Evolutionary conservation across 140 eudicot species (phyloP).

Genomic region (Eryngium alpinum): DNA sequence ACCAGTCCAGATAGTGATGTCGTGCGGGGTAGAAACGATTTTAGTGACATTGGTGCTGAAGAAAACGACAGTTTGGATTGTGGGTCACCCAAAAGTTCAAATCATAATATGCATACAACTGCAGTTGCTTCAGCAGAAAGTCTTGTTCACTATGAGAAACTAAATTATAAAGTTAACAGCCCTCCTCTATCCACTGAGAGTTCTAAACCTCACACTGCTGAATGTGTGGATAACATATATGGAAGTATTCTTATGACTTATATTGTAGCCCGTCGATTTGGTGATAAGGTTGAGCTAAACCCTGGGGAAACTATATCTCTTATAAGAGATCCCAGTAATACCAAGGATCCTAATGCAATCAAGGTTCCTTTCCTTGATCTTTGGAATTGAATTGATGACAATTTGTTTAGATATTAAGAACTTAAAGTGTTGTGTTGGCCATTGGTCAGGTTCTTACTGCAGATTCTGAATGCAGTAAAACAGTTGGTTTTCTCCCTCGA

Average conservation of each 20-base stretch:
- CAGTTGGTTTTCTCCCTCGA: conserved; percentile 76
- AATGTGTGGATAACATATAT: conserved; percentile 33
- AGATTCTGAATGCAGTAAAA: conserved; percentile 39
- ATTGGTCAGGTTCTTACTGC: conserved; percentile 64
- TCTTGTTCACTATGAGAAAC: conserved; percentile 14
- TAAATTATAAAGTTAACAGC: conserved; percentile 17
- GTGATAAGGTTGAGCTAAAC: conserved; percentile 43
- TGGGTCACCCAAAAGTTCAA: conserved; percentile 24
- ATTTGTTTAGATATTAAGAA: background rate
- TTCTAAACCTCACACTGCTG: conserved; percentile 26
- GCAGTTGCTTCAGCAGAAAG: conserved; percentile 23
- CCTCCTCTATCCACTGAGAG: conserved; percentile 20
- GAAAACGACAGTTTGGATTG: conserved; percentile 5
- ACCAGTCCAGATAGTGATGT: conserved; percentile 11
- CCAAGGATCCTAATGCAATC: conserved; percentile 72
- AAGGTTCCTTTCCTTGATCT: conserved; percentile 47
- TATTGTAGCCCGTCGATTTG: conserved; percentile 69
- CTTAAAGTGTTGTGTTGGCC: conserved; percentile 16
- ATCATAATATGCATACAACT: conserved; percentile 8
- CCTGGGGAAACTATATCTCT: conserved; percentile 47
- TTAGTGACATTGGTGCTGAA: conserved; percentile 19
- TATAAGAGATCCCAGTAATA: conserved; percentile 60
- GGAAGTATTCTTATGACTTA: conserved; percentile 46
- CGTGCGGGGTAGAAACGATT: conserved; percentile 3
- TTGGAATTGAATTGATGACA: conserved; percentile 1